Conservation (phyloP, 768 basidiomycete species). For the Rhodotorula paludigena region DNA sequence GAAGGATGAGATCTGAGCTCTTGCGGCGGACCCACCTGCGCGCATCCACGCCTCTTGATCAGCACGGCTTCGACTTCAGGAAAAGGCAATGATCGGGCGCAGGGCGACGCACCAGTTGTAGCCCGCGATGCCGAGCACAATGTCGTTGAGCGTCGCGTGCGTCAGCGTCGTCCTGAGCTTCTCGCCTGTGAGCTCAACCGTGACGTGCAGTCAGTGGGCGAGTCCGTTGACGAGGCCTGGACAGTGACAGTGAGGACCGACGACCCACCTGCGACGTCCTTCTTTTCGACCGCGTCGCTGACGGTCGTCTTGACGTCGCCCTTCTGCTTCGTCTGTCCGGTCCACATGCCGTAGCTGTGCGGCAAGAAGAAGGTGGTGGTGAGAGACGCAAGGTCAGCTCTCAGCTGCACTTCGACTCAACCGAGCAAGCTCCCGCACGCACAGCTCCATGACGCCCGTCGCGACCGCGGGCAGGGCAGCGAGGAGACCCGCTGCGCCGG, state of each 20-base stretch:
- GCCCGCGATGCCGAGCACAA: slow-evolving; percentile 27
- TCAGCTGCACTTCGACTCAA: too few relatives aligned
- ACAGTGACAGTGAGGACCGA: not conserved
- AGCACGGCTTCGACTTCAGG: too few relatives aligned
- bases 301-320: slow-evolving; percentile 35
- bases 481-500: slow-evolving; percentile 44
- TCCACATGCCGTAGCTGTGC: slow-evolving; percentile 42
- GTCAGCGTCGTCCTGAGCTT: slow-evolving; percentile 45
- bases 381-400: not conserved
- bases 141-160: slow-evolving; percentile 45
- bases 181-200: slow-evolving; percentile 14
- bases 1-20: slow-evolving; percentile 38
- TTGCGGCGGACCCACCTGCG: slow-evolving; percentile 42
- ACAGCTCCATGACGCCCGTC: slow-evolving; percentile 45
- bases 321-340: slow-evolving; percentile 41
- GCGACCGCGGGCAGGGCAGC: slow-evolving; percentile 44
- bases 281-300: slow-evolving; percentile 11
- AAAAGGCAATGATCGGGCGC: too few relatives aligned
- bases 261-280: slow-evolving; percentile 31
- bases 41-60: not conserved
- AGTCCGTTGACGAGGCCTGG: not conserved
- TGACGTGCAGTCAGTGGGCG: not conserved
- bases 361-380: not conserved
- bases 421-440: not conserved
- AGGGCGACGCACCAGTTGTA: slow-evolving; percentile 40